Percentiles rank a stretch among this genome's conserved stretches.
These are phyloP conservation scores for Paraurostyla sp. DNA, from an alignment of 73 alveolate genomes.

Conservation along the genomic window DNA sequence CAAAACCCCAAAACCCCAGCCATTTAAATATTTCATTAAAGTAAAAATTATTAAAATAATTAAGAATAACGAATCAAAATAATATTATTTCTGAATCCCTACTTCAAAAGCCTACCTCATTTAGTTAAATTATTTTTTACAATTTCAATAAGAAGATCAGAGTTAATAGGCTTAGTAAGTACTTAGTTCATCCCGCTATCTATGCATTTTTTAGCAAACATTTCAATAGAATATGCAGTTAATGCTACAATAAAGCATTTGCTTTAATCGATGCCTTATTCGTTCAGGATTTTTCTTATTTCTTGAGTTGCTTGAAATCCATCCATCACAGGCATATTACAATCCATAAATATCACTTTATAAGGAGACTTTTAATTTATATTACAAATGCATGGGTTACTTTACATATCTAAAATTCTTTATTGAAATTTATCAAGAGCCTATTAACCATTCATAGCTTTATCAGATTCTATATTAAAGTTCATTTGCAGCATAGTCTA, in stretches of 20 bases:
- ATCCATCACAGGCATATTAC: conserved; percentile 27
- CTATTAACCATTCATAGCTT: not conserved
- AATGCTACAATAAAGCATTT: not conserved
- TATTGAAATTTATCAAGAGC: not conserved
- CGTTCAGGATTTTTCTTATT: not conserved
- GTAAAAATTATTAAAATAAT: no score
- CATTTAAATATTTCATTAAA: no score
- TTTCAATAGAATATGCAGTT: conserved; percentile 17
- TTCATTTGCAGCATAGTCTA: not conserved
- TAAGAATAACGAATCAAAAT: no score
- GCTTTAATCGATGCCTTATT: not conserved
- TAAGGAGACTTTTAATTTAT: not conserved
- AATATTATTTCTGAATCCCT: no score
- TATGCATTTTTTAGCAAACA: not conserved
- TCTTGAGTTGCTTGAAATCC: not conserved
- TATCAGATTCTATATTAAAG: not conserved
- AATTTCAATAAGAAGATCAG: no score
- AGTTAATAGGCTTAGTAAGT: not conserved
- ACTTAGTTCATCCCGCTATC: not conserved
- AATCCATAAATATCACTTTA: conserved; percentile 5
- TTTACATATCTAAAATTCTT: not conserved
- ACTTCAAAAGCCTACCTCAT: no score
- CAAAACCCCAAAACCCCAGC: no score
- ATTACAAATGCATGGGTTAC: not conserved
- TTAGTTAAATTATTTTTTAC: no score